Base-by-base conservation (phyloP, 345 rosid species). In the Viola odorata region DNA sequence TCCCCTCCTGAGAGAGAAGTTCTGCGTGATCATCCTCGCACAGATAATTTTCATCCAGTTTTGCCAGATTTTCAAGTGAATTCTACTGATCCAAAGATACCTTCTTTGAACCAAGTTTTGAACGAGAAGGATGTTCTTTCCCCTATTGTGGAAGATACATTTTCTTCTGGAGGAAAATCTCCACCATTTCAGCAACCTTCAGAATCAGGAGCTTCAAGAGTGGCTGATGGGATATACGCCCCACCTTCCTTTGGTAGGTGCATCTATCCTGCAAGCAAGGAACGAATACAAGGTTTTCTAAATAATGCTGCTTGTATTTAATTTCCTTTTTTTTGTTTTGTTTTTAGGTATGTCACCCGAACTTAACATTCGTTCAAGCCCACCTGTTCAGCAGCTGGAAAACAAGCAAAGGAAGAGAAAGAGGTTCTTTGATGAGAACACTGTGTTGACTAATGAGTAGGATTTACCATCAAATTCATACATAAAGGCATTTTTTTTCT, bases 371-470 rank as follows among this genome's bases (percentile, higher is more conserved):
- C 76, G 73, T 67, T 72, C 96, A 14, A 65, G 80, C 65, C 96
- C 98, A 65, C 88, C 79, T 4, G 75, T 56, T 62, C 78, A 60
- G 66, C 78, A 69, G 65, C 83, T 79, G 47, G 57, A 45, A 73
- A 58, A 41, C 50, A 73, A 73, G 38, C 57, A 73, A 37, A 68
- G 67, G n/a, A 72, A 50, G 69, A 89, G 81, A 75, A 78, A 82
- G 69, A 73, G 58, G 42, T 65, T 64, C 49, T 85, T 84, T 70
- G 98, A 92, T 73, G 75, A 69, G 60, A 53, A 67, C 53, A 68
- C 82, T 14, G 90, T 84, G 55, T 57, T 92, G 72, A 67, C 76
- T 16, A 89, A 92, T 72, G 77, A 71, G 98, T 89, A 82, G 12
- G 76, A 45, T 32, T 61, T 53, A 8, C 44, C 44, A 15, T 6